Percentiles rank a stretch among this genome's conserved stretches.
Evolutionary conservation across 441 rosid species (phyloP).

Genomic region (Erysimum cheiri): DNA sequence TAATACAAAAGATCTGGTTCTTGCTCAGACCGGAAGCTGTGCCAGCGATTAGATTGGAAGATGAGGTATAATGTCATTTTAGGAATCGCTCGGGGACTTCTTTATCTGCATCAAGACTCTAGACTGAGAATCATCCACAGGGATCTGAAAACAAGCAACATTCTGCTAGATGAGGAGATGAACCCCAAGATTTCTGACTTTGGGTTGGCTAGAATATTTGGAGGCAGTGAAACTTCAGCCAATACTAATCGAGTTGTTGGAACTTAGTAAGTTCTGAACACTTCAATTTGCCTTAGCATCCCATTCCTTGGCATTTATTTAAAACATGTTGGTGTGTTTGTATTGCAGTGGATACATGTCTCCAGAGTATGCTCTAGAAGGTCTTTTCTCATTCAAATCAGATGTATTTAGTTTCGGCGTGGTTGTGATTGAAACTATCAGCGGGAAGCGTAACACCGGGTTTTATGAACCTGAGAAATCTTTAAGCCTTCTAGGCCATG

Average conservation of each 20-base stretch:
- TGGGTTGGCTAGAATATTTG: constrained; percentile 61
- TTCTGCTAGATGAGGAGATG: constrained; percentile 57
- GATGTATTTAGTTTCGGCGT: constrained; percentile 80
- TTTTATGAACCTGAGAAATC: constrained; percentile 50
- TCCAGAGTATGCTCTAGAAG: constrained; percentile 75
- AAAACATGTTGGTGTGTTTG: not conserved
- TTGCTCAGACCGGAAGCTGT: constrained; percentile 48
- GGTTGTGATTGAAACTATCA: constrained; percentile 64
- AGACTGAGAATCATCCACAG: constrained; percentile 63
- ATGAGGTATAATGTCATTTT: constrained; percentile 53
- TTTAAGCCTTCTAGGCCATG: constrained; percentile 60
- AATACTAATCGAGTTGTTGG: constrained; percentile 66
- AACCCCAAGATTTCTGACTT: constrained; percentile 60
- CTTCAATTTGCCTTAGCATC: not conserved
- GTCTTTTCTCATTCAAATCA: constrained; percentile 68
- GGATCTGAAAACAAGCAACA: constrained; percentile 56
- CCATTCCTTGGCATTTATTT: not conserved
- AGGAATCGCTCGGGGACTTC: constrained; percentile 67
- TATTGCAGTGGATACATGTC: constrained; percentile 70
- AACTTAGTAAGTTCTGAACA: constrained; percentile 58
- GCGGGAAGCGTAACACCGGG: constrained; percentile 62
- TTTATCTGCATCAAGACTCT: constrained; percentile 80
- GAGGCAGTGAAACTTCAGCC: constrained; percentile 62
- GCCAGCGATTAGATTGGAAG: constrained; percentile 54
- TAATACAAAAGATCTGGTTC: constrained; percentile 20